Conservation (phyloP, 139 green algal genomes). For the Dunaliella primolecta region DNA sequence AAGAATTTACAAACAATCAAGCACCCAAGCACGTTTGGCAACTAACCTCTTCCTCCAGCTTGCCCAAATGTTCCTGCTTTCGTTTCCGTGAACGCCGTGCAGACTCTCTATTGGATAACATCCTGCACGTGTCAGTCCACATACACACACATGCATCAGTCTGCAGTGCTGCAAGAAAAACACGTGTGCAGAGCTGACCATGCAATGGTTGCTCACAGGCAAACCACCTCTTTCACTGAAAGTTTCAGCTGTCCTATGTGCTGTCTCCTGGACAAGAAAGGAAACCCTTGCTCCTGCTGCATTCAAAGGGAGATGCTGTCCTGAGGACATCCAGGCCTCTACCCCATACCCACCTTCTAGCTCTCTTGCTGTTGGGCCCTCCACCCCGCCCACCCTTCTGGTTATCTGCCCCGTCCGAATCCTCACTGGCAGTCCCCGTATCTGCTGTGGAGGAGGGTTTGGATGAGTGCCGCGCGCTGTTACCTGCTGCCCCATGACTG, state of each 20-base stretch:
- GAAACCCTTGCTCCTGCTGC: too few species aligned
- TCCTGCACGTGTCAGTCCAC: slow-evolving; percentile 58
- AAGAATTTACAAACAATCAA: too few species aligned
- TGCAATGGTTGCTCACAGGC: too few species aligned
- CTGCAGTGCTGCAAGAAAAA: too few species aligned
- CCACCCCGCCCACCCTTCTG: not conserved
- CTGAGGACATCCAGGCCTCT: not conserved
- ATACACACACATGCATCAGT: too few species aligned
- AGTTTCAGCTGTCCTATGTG: too few species aligned
- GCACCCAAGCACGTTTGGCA: too few species aligned
- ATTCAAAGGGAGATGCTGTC: too few species aligned
- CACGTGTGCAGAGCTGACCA: too few species aligned
- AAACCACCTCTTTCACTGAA: too few species aligned
- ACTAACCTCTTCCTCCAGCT: slow-evolving; percentile 65
- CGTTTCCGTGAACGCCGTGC: slow-evolving; percentile 73
- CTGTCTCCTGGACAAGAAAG: too few species aligned
- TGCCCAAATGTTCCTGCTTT: slow-evolving; percentile 86
- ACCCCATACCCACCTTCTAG: not conserved
- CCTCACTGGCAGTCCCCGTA: not conserved
- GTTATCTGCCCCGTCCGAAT: not conserved
- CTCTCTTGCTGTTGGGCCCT: not conserved
- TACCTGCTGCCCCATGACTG: not conserved
- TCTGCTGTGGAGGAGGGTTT: not conserved
- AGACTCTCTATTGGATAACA: slow-evolving; percentile 88
- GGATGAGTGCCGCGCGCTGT: not conserved